These are phyloP conservation scores for Coemansia sp. DNA, from an alignment of 192 early-diverging fungal genomes.

Conservation along the genomic window DNA sequence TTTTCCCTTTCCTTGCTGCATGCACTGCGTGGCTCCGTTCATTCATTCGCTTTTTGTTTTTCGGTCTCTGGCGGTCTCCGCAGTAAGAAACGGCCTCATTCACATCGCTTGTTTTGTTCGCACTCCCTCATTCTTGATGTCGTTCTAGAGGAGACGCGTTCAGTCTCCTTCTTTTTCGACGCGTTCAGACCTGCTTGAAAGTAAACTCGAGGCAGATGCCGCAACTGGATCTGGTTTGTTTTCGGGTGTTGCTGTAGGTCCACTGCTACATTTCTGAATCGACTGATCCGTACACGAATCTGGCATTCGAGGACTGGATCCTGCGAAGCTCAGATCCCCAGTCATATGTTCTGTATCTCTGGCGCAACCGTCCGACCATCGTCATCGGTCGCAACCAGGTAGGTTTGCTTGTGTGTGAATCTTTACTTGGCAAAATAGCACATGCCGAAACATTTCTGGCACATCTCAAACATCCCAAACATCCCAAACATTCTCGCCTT, in stretches of 20 bases:
- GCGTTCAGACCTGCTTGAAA: background rate
- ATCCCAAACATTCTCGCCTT: no score
- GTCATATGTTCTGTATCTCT: constrained; percentile 77
- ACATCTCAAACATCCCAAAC: no score
- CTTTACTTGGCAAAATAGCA: background rate
- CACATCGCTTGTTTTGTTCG: no score
- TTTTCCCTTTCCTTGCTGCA: background rate
- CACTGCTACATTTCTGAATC: constrained; percentile 43
- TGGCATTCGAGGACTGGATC: constrained; percentile 61
- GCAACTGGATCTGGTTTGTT: background rate
- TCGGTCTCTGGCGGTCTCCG: background rate
- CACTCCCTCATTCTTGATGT: no score
- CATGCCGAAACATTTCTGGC: background rate
- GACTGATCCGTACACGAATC: constrained; percentile 50
- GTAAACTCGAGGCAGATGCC: background rate
- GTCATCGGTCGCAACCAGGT: constrained; percentile 95
- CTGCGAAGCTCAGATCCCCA: constrained; percentile 70
- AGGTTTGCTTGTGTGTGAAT: background rate
- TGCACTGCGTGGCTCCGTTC: no score
- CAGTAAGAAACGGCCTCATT: background rate
- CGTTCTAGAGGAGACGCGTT: no score
- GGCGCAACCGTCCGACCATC: constrained; percentile 83
- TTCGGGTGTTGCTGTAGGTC: constrained; percentile 10
- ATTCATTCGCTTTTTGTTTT: background rate
- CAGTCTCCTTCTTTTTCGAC: background rate